Base-by-base conservation (phyloP, 768 basidiomycete genomes). In the Artomyces pyxidatus region DNA sequence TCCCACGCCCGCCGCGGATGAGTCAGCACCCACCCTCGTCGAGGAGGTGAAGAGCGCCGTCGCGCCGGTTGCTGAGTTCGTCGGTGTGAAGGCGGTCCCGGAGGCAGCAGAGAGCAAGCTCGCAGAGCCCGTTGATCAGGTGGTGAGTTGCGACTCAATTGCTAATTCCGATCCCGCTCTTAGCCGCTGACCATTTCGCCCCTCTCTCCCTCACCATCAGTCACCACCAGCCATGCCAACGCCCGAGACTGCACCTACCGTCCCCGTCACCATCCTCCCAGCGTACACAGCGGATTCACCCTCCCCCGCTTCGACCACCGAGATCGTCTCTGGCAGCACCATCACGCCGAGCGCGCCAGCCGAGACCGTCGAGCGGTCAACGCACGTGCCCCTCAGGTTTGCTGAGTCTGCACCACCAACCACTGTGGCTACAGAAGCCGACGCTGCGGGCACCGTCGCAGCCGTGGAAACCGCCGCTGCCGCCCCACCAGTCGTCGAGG, bases 81-180 rank as follows among this genome's bases (percentile, higher is more conserved):
- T 10, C 54, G 50, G 27, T 41, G 6, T 21, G 30, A 37, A 16
- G 26, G 17, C 29, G 42, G 32, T 35, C 53, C 17, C 50, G 19
- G 22, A 41, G 37, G 47, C 45, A 25, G 53, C 47, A 2, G 53
- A 37, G 40, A 29, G 40, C 46, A 25, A 5, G 35, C 45, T 11
- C 42, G 47, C 8, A 49, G 45, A 45, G 55, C 45, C 23, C 27
- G 38, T 37, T 23, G 29, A 14, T 29, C 27, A 23, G 17, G 38
- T 38, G 2, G n/a, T 37, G 26, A 27, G 10, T 25, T 9, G 22
- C 26, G 43, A 23, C 23, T 21, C 14, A 22, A 14, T 5, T n/a
- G 40, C 17, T 14, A 14, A 23, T 8, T 42, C n/a, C 14, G 19
- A 14, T 23, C n/a, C 19, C 25, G 6, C 16, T 19, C 40, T n/a